A percentile compares a stretch with the other conserved stretches of the same genome.
phyloP scores from a whole-genome alignment of 352 stramenopile species.

The Phytopythium boreale region DNA sequence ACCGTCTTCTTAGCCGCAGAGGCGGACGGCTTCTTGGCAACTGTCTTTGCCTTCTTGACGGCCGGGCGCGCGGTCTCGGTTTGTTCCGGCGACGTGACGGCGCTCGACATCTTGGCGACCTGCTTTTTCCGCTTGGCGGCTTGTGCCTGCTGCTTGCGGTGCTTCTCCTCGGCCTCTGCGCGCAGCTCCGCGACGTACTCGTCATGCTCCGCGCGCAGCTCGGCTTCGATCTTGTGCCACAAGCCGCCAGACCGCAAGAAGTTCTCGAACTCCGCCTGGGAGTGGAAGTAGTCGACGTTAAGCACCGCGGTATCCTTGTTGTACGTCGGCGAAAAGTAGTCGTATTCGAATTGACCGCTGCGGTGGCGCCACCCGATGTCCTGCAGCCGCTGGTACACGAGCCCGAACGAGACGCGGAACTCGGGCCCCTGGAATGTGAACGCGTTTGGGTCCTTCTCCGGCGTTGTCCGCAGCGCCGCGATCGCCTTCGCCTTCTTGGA shows the following conservation, averaged over 20 bases:
- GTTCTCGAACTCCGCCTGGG: conserved; percentile 45
- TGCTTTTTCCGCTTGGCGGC: conserved; percentile 11
- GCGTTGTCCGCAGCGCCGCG: conserved; percentile 9
- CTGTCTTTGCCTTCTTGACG: conserved; percentile 16
- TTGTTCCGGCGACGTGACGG: conserved; percentile 8
- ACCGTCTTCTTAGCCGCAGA: neutral
- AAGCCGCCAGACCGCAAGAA: conserved; percentile 56
- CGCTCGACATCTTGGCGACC: neutral
- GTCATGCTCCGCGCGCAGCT: conserved; percentile 52
- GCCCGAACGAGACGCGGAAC: conserved; percentile 68
- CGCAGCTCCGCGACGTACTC: conserved; percentile 50
- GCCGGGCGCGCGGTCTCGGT: conserved; percentile 5
- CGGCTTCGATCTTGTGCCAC: conserved; percentile 56
- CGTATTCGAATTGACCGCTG: conserved; percentile 66
- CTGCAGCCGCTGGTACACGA: conserved; percentile 62
- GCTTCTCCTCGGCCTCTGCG: conserved; percentile 35
- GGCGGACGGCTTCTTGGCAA: neutral
- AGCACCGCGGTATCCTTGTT: conserved; percentile 45
- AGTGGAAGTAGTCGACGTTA: conserved; percentile 70
- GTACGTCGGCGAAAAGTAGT: conserved; percentile 77
- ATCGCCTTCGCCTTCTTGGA: conserved; percentile 21
- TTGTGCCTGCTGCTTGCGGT: conserved; percentile 29
- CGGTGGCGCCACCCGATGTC: conserved; percentile 57
- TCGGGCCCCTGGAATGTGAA: conserved; percentile 51
- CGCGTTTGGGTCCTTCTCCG: conserved; percentile 21